Evolutionary conservation across 495 filamentous ascomycete genomes (phyloP), one percentile per base, ranked within the genome.

Genomic region (Xylaria bambusicola): DNA sequence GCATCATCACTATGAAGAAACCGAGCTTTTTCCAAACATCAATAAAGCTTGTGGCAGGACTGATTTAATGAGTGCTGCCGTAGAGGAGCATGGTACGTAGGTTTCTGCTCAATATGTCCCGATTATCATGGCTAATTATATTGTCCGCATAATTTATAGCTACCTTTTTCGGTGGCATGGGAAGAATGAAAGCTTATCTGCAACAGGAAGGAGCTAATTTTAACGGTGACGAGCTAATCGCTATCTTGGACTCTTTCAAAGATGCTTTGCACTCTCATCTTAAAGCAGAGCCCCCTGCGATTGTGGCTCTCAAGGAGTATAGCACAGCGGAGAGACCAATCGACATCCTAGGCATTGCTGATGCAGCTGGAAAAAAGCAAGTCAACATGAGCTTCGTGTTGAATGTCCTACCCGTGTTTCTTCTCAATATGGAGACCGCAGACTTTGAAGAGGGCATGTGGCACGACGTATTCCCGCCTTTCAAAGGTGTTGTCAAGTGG

Each of bases 391-490:
- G 41, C 6, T 64, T 73, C 36, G 9, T 65, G 18, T 65, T 68
- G 49, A 65, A 71, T 44, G 47, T 56, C n/a, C 54, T 77, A 24
- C 72, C 71, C 15, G 70, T 75, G 45, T 73, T 77, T 36, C 61
- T 76, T 17, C 62, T 74, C 18, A 76, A 77, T 45, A 62, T 75
- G 29, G 74, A 75, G 53, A 47, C 61, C 2, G 66, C 23, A 1
- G 55, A 62, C 0, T 75, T 66, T 56, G 73, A 76, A 56, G 74
- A 67, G 20, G 74, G 75, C 17, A 63, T 71, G 60, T 74, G 74
- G 72, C 41, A 58, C 21, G 52, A 38, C 20, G 54, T 57, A 1
- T 64, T 61, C 29, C 65, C 62, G 2, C 62, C 61, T 6, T 44
- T 64, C 15, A 48, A 56, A 3, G 58, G 52, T 2, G 12, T 46